These are phyloP conservation scores for Penicillium italicum DNA, from an alignment of 2,329 filamentous ascomycete species.

Conservation along the genomic window DNA sequence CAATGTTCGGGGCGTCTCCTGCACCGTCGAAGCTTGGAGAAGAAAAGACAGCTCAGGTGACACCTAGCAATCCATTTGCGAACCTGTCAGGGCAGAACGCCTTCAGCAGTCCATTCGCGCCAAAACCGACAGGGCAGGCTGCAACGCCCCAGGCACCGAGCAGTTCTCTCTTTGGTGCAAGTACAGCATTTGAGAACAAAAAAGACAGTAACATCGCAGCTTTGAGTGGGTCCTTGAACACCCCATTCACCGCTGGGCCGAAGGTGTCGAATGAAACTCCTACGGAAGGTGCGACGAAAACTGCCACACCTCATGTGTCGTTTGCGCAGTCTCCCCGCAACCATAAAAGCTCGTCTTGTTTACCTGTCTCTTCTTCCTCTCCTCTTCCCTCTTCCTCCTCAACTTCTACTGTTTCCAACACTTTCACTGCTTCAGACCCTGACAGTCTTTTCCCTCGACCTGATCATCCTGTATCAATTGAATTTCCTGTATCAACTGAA, in stretches of 20 bases:
- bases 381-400: neutral
- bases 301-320: neutral
- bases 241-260: neutral
- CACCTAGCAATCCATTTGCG: constrained; percentile 6
- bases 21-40: neutral
- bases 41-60: neutral
- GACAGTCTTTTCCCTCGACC: constrained; percentile 7
- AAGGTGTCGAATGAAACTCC: neutral
- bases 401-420: constrained; percentile 1
- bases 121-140: constrained; percentile 8
- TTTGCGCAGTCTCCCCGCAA: neutral
- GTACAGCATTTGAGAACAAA: neutral
- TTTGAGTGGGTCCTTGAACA: neutral
- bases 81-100: constrained; percentile 4
- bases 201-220: neutral
- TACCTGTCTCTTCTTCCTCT: neutral
- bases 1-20: constrained; percentile 29
- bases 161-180: neutral
- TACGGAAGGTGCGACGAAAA: neutral
- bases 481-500: neutral
- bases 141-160: neutral
- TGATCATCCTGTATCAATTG: neutral
- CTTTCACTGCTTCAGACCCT: constrained; percentile 4
- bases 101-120: constrained; percentile 8
- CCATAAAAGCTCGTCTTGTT: neutral